Base-by-base conservation (phyloP, 768 basidiomycete species). In the Glaciozyma antarctica region DNA sequence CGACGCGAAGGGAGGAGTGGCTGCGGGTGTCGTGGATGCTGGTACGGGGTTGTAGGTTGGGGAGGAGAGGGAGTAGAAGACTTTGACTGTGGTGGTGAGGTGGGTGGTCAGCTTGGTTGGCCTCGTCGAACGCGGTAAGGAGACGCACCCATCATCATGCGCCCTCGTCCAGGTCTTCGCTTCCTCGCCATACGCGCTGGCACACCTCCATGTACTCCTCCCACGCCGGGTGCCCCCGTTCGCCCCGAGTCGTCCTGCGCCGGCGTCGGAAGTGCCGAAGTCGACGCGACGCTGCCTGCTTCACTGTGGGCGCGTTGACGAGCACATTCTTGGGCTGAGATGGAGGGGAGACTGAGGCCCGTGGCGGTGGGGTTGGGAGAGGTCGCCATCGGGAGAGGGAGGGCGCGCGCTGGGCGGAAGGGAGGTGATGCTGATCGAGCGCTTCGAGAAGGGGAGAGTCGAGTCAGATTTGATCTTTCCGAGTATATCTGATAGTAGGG, bases 11-110 rank as follows among this genome's bases (percentile, higher is more conserved):
- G 55, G 38, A 17, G 26, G 57, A 24, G 54, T 24, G 34, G 62
- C 13, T 0, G 60, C 17, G 17, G 64, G 49, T 22, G 34, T 54
- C 41, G 43, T 51, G 12, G 56, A 16, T 7, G 34, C 26, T 2
- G 26, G 56, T 3, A 57, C 57, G 52, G 41, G 34, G 38, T 41
- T 28, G 21, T 62, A 60, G 0, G 63, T 51, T 0, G 65, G 65
- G 13, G 69, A 70, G 12, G 52, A 56, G 38, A 70, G 69, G 3
- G 69, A 53, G 63, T 70, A 70, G 69, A 64, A 70, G 47, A 70
- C 57, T 60, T 70, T 70, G 65, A 70, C 69, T 70, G 63, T 24
- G 21, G 13, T 16, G 16, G 26, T 26, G 24, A 45, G 43, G 41
- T 1, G 41, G 17, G 26, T 16, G 57, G 38, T 43, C 17, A 55